Evolutionary conservation across 352 stramenopile species (phyloP).

Genomic region (Phytophthora boehmeriae): DNA sequence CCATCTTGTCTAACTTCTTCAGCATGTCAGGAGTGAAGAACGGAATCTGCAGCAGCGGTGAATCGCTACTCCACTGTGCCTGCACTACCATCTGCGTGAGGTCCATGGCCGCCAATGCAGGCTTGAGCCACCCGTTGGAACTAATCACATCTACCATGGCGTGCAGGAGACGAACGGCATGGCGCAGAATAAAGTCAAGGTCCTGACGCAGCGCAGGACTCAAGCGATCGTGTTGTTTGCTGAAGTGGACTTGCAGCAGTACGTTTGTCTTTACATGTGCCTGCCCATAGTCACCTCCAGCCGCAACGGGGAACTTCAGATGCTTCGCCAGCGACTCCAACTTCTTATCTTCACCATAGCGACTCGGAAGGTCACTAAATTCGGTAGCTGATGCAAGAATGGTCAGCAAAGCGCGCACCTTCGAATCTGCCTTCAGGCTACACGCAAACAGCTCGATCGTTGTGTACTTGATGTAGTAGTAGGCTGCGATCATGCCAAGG

Average conservation of each 20-base stretch:
- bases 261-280: constrained; percentile 97
- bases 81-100: constrained; percentile 99
- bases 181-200: constrained; percentile 90
- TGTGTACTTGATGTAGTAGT: constrained; percentile 99
- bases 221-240: constrained; percentile 89
- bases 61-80: constrained; percentile 98
- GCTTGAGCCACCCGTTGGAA: constrained; percentile 98
- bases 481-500: constrained; percentile 99
- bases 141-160: constrained; percentile 99
- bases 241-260: constrained; percentile 98
- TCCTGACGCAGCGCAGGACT: constrained; percentile 93
- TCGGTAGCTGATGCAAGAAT: constrained; percentile 97
- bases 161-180: constrained; percentile 95
- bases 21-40: constrained; percentile 95
- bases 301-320: constrained; percentile 91
- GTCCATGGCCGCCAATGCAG: constrained; percentile 98
- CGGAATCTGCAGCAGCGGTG: constrained; percentile 95
- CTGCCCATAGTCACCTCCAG: constrained; percentile 91
- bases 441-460: constrained; percentile 99
- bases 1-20: constrained; percentile 54
- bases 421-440: constrained; percentile 96
- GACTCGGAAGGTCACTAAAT: constrained; percentile 94
- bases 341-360: constrained; percentile 94
- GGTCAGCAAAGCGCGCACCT: constrained; percentile 96
- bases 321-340: constrained; percentile 95